Conservation (phyloP, 306 rosid species). For the Mimosa bimucronata region DNA sequence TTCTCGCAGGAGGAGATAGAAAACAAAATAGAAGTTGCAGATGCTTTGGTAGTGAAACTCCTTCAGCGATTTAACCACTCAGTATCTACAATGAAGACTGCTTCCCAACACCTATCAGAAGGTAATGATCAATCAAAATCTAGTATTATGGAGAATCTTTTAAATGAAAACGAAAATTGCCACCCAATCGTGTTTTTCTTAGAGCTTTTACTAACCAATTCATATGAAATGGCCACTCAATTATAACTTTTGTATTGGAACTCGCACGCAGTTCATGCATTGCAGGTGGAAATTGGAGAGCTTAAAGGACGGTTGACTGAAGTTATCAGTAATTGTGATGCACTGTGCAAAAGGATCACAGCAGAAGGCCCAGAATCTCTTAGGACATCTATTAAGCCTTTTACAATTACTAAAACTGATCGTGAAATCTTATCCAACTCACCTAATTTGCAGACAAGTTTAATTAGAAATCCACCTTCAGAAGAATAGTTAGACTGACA, state of each 20-base stretch:
- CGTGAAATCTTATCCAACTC: slow-evolving; percentile 40
- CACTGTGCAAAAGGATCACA: slow-evolving; percentile 77
- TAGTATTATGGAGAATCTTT: slow-evolving; percentile 23
- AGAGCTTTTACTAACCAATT: background rate
- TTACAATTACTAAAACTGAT: slow-evolving; percentile 37
- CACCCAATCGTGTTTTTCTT: background rate
- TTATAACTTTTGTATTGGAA: slow-evolving; percentile 34
- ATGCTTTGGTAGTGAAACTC: slow-evolving; percentile 87
- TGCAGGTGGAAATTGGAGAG: slow-evolving; percentile 91
- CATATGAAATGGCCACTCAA: background rate
- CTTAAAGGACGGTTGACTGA: slow-evolving; percentile 94
- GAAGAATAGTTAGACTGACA: slow-evolving; percentile 54
- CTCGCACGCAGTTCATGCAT: slow-evolving; percentile 63
- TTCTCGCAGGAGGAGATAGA: slow-evolving; percentile 82
- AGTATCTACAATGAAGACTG: slow-evolving; percentile 72
- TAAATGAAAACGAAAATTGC: slow-evolving; percentile 24
- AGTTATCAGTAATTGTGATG: slow-evolving; percentile 87
- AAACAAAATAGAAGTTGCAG: slow-evolving; percentile 79
- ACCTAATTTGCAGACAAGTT: slow-evolving; percentile 37
- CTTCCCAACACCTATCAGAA: slow-evolving; percentile 88
- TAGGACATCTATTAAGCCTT: slow-evolving; percentile 66
- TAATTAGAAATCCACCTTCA: slow-evolving; percentile 40
- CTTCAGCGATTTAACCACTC: slow-evolving; percentile 82
- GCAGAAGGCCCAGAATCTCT: slow-evolving; percentile 81
- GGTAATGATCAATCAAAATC: slow-evolving; percentile 50